Evolutionary conservation across 2,329 filamentous ascomycete genomes (phyloP).

Genomic region (Fusarium circinatum): DNA sequence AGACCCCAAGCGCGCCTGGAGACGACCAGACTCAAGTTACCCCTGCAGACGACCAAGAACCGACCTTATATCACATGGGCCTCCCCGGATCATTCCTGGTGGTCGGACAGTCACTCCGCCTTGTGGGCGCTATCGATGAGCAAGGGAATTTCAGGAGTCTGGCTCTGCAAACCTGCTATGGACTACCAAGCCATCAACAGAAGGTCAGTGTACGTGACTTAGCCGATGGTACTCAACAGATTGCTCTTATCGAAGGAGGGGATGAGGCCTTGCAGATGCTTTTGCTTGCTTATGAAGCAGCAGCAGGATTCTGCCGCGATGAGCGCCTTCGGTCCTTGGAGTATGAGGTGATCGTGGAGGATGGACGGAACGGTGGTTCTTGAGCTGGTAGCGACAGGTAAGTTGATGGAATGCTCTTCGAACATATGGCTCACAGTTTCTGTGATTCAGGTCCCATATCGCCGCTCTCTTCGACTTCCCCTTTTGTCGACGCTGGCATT

Average conservation of each 20-base stretch:
- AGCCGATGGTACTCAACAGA: background rate
- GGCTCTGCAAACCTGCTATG: background rate
- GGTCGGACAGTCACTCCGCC: background rate
- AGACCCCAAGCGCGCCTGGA: rapidly evolving
- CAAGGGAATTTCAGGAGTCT: background rate
- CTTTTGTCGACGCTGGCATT: background rate
- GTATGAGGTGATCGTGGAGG: background rate
- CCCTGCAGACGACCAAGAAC: background rate
- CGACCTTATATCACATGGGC: background rate
- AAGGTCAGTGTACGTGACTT: background rate
- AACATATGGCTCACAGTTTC: background rate
- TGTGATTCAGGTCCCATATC: background rate
- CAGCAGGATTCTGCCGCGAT: background rate
- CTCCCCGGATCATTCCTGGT: background rate
- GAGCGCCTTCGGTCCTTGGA: background rate
- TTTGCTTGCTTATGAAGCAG: background rate
- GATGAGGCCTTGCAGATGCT: background rate
- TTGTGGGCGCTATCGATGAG: background rate
- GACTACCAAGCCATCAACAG: background rate
- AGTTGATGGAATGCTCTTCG: rapidly evolving
- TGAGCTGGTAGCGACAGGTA: background rate
- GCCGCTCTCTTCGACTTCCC: rapidly evolving
- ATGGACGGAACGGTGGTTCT: rapidly evolving
- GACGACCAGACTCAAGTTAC: rapidly evolving
- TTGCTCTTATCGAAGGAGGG: background rate